These are phyloP conservation scores for Colletotrichum magnum DNA, from an alignment of 2,329 filamentous ascomycete genomes.

Conservation along the genomic window DNA sequence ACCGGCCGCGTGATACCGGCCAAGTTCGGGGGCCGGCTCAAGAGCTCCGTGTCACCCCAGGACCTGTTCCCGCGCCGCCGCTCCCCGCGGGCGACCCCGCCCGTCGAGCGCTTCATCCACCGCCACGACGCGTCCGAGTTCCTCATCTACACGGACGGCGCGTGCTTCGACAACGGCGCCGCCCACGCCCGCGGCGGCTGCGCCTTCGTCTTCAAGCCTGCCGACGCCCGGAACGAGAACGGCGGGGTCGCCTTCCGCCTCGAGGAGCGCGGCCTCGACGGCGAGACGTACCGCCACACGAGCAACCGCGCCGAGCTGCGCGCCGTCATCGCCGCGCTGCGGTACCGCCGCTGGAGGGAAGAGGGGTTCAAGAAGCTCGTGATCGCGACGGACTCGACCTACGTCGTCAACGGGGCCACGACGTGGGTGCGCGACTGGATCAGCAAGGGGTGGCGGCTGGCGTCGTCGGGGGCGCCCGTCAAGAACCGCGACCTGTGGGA, in stretches of 20 bases:
- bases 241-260: conserved; percentile 51
- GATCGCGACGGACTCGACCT: conserved; percentile 68
- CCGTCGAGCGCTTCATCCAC: conserved; percentile 49
- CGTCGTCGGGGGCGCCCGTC: conserved; percentile 48
- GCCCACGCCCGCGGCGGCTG: conserved; percentile 56
- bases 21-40: conserved; percentile 46
- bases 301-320: conserved; percentile 70
- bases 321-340: conserved; percentile 65
- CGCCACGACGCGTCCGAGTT: conserved; percentile 46
- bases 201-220: conserved; percentile 50
- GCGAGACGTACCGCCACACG: conserved; percentile 54
- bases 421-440: conserved; percentile 60
- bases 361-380: conserved; percentile 60
- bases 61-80: conserved; percentile 46
- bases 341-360: conserved; percentile 57
- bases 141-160: conserved; percentile 62
- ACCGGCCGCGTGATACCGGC: conserved; percentile 46
- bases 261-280: conserved; percentile 59
- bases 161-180: conserved; percentile 59
- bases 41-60: conserved; percentile 39
- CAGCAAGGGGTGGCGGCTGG: conserved; percentile 59
- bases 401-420: conserved; percentile 62
- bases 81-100: neutral
- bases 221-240: conserved; percentile 3
- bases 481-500: conserved; percentile 69